Conservation (phyloP, 2,329 filamentous ascomycete genomes). For the Exophiala xenobiotica region DNA sequence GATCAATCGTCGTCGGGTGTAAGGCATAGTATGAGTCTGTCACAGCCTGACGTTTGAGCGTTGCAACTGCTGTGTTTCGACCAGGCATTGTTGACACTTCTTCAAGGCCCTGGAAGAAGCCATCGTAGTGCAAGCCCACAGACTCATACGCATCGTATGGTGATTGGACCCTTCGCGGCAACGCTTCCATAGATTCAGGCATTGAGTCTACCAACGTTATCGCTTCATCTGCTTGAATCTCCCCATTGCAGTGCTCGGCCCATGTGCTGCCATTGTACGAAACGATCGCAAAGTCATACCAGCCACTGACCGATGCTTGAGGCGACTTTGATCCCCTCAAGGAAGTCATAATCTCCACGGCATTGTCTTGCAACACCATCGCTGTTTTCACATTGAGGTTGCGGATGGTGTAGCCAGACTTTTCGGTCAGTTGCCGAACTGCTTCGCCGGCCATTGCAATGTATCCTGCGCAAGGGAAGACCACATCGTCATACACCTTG, state of each 20-base stretch:
- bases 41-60: no score
- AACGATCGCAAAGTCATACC: neutral
- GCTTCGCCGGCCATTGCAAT: slow-evolving; percentile 34
- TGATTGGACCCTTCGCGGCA: no score
- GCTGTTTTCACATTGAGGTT: neutral
- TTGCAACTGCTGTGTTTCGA: neutral
- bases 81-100: neutral
- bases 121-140: neutral
- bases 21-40: neutral
- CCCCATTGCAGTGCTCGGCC: neutral
- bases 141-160: neutral
- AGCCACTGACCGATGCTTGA: neutral
- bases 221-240: no score
- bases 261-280: neutral
- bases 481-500: slow-evolving; percentile 36
- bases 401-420: neutral
- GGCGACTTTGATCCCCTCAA: neutral
- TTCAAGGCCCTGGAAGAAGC: neutral
- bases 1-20: neutral
- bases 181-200: no score
- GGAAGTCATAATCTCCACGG: neutral
- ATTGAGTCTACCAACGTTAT: no score
- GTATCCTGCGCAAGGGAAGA: slow-evolving; percentile 36
- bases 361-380: neutral
- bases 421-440: neutral